phyloP scores from a whole-genome alignment of 306 rosid genomes.

The Pachyrhizus erosus region DNA sequence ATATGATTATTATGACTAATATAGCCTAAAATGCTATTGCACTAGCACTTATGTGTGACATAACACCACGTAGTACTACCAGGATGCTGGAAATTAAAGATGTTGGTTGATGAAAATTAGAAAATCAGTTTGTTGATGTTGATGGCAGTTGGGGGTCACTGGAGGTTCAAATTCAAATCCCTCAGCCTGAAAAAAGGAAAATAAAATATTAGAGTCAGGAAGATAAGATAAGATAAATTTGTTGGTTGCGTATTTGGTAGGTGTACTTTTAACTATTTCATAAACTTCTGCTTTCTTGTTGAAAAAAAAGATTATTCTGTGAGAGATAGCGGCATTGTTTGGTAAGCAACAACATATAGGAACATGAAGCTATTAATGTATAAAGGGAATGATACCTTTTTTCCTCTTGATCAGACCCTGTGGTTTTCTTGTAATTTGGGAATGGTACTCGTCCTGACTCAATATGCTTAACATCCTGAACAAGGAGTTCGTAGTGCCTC shows the following conservation, averaged over 20 bases:
- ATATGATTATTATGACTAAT: slow-evolving; percentile 50
- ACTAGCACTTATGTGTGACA: slow-evolving; percentile 39
- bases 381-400: slow-evolving; percentile 59
- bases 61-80: slow-evolving; percentile 22
- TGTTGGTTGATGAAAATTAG: slow-evolving; percentile 29
- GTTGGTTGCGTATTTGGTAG: not conserved
- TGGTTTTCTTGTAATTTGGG: slow-evolving; percentile 70
- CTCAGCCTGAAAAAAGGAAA: slow-evolving; percentile 61
- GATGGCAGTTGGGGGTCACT: slow-evolving; percentile 47
- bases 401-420: slow-evolving; percentile 48
- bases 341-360: not conserved
- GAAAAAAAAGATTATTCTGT: not conserved
- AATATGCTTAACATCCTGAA: slow-evolving; percentile 76
- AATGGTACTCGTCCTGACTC: slow-evolving; percentile 84
- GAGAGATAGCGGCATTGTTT: not conserved
- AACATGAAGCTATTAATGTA: not conserved
- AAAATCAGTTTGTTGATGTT: slow-evolving; percentile 38
- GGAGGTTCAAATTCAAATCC: slow-evolving; percentile 69
- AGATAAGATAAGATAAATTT: not conserved
- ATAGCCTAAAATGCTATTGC: slow-evolving; percentile 44
- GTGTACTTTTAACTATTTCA: not conserved
- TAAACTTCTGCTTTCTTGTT: not conserved
- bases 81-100: not conserved
- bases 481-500: slow-evolving; percentile 79
- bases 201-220: slow-evolving; percentile 14